Evolutionary conservation across 495 filamentous ascomycete species (phyloP).

Genomic region (Penicillium goetzii): DNA sequence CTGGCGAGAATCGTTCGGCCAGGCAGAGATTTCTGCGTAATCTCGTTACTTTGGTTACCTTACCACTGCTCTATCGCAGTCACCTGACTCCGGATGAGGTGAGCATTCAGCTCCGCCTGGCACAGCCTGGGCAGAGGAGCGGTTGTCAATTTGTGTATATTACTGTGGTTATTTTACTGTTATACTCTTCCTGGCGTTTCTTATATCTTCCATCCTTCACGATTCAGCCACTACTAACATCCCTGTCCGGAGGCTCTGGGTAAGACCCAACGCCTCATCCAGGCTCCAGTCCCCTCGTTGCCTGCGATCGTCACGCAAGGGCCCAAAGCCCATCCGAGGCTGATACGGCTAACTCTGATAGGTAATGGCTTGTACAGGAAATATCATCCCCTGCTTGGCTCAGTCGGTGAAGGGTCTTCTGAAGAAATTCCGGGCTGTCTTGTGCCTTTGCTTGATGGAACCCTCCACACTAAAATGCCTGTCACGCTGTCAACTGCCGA

Average conservation of each 20-base stretch:
- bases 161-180: not conserved
- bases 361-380: conserved; percentile 1
- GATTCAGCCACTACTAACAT: not conserved
- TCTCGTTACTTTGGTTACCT: conserved; percentile 19
- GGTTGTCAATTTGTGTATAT: not conserved
- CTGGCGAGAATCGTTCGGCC: not conserved
- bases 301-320: conserved; percentile 9
- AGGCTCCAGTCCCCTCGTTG: not conserved
- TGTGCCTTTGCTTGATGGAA: not conserved
- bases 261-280: not conserved
- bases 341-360: not conserved
- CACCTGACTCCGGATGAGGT: conserved; percentile 15
- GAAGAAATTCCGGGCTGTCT: not conserved
- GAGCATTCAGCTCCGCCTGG: conserved; percentile 4
- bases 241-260: conserved; percentile 3
- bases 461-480: no score
- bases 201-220: not conserved
- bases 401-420: conserved; percentile 1
- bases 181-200: not conserved
- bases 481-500: conserved; percentile 2
- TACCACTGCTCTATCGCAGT: conserved; percentile 18
- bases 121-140: not conserved
- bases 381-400: not conserved
- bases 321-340: conserved; percentile 4
- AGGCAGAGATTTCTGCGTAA: conserved; percentile 31